A percentile compares a stretch with the other conserved stretches of the same genome.
Conservation (phyloP, 1,284 basidiomycete genomes). For the Heterobasidion parviporum region DNA sequence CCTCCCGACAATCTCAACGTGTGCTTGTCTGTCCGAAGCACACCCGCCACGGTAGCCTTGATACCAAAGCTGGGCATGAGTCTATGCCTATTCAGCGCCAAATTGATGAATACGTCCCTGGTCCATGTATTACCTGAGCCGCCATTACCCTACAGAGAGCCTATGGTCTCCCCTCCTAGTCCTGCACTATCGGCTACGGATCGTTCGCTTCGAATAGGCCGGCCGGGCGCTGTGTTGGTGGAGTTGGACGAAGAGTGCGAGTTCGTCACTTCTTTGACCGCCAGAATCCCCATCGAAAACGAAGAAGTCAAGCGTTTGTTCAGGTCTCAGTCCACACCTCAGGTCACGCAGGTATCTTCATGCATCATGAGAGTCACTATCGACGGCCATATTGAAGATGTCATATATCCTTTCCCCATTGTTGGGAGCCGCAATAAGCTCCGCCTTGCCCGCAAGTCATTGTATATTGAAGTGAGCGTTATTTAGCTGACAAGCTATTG, state of each 20-base stretch:
- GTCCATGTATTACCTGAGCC: constrained; percentile 1
- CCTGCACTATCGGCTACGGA: background rate
- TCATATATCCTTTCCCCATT: constrained; percentile 28
- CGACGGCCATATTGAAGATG: constrained; percentile 15
- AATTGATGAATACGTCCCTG: background rate
- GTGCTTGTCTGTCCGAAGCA: constrained; percentile 20
- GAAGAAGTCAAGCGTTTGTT: background rate
- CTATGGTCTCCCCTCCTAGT: background rate
- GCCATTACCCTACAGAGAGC: background rate
- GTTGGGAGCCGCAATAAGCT: constrained; percentile 23
- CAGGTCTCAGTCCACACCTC: background rate
- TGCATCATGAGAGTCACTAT: constrained; percentile 23
- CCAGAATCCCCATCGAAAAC: background rate
- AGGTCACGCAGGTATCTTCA: constrained; percentile 22
- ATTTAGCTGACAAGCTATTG: background rate
- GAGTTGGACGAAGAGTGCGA: constrained; percentile 25
- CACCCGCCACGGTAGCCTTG: constrained; percentile 4
- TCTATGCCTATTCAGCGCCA: background rate
- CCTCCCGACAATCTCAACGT: constrained; percentile 16
- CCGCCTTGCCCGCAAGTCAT: constrained; percentile 13
- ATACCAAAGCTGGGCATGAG: background rate
- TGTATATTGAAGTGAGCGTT: background rate
- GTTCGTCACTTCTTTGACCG: constrained; percentile 4
- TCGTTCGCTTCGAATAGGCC: background rate
- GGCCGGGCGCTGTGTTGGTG: constrained; percentile 6